Conservation (phyloP, 2,329 filamentous ascomycete species). For the Knufia fluminis region DNA sequence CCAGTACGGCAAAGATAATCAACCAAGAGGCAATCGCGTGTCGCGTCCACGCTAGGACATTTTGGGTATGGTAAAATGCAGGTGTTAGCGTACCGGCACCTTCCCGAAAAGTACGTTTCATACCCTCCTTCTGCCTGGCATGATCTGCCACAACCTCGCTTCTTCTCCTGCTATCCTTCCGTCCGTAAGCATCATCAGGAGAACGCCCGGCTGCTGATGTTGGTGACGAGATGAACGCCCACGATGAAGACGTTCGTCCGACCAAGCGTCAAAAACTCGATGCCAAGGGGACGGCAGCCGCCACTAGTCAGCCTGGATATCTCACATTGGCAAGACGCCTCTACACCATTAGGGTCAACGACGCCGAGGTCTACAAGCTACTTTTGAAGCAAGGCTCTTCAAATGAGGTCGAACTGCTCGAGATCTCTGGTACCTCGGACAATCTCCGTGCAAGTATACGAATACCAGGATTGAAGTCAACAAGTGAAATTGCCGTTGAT, state of each 20-base stretch:
- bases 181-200: too few relatives aligned
- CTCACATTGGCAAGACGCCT: conserved; percentile 1
- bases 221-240: background rate
- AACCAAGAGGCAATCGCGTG: too few relatives aligned
- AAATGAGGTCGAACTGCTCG: conserved; percentile 1
- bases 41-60: background rate
- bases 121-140: background rate
- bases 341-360: background rate
- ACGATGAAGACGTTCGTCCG: conserved; percentile 1
- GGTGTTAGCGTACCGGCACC: background rate
- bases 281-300: background rate
- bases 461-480: background rate
- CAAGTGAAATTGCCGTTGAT: background rate
- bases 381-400: background rate
- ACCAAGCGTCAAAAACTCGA: conserved; percentile 9
- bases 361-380: background rate
- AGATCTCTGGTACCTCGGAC: too few relatives aligned
- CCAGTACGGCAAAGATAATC: too few relatives aligned
- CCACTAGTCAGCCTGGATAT: background rate
- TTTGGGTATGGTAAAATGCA: background rate
- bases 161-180: background rate
- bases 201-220: background rate
- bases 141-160: background rate
- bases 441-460: background rate
- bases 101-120: background rate